A percentile compares a stretch with the other conserved stretches of the same genome.
These are phyloP conservation scores for Helichrysum umbraculigerum DNA, from an alignment of 129 eudicot species.

Conservation along the genomic window DNA sequence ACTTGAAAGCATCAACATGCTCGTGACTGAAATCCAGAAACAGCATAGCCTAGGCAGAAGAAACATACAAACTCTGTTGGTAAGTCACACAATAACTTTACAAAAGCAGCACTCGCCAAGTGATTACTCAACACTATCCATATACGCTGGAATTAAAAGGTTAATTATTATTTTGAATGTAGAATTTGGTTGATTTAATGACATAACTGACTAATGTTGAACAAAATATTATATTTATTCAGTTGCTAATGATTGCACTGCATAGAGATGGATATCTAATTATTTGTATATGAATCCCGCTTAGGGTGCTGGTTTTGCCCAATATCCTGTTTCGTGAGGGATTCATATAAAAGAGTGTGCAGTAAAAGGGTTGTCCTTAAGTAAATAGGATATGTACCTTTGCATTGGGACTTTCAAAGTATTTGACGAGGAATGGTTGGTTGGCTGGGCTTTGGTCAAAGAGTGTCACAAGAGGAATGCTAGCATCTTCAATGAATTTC, in stretches of 20 bases:
- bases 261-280: not conserved
- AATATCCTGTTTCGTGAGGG: not conserved
- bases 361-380: conserved; percentile 1
- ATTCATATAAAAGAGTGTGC: not conserved
- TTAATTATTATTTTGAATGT: not conserved
- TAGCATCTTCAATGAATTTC: conserved; percentile 63
- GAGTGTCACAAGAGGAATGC: conserved; percentile 58
- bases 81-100: not conserved
- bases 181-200: not conserved
- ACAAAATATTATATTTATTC: not conserved
- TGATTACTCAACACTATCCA: not conserved
- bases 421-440: conserved; percentile 52
- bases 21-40: conserved; percentile 61
- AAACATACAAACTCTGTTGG: conserved; percentile 7
- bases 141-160: not conserved
- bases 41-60: conserved; percentile 53
- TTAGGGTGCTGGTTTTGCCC: not conserved
- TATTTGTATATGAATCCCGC: not conserved
- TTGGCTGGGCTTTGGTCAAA: conserved; percentile 59
- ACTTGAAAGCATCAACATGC: conserved; percentile 44
- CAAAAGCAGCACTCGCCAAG: not conserved
- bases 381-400: conserved; percentile 44
- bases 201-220: not conserved
- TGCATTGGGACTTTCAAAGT: conserved; percentile 49
- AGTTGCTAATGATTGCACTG: not conserved